Conservation (phyloP, 768 basidiomycete species). For the Termitomyces sp. region DNA sequence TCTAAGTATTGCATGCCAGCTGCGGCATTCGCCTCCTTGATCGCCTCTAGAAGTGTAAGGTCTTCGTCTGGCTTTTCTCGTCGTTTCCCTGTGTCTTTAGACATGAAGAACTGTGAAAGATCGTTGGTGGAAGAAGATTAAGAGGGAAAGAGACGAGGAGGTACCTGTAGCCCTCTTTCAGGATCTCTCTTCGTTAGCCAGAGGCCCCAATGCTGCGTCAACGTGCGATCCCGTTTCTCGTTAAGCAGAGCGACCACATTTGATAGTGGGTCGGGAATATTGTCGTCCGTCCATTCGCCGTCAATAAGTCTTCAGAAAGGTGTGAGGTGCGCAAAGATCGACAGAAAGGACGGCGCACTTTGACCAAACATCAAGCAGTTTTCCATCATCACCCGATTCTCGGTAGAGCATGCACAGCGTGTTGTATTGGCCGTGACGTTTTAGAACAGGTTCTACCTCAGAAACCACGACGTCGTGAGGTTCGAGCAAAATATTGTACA, state of each 20-base stretch:
- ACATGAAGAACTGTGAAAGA: slow-evolving; percentile 52
- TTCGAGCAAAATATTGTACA: slow-evolving; percentile 51
- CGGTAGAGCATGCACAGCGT: slow-evolving; percentile 59
- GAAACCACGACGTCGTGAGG: slow-evolving; percentile 49
- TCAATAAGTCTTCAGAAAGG: slow-evolving; percentile 50
- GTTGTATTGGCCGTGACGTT: slow-evolving; percentile 46
- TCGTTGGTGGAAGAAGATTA: not conserved
- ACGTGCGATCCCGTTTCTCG: slow-evolving; percentile 49
- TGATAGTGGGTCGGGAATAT: slow-evolving; percentile 56
- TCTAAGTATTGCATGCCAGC: slow-evolving; percentile 76
- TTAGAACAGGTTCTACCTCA: slow-evolving; percentile 60
- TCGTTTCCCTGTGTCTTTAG: slow-evolving; percentile 49
- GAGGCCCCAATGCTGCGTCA: slow-evolving; percentile 71
- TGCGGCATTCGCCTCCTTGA: slow-evolving; percentile 47
- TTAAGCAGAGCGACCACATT: slow-evolving; percentile 54
- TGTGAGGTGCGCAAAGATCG: not conserved
- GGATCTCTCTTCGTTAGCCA: slow-evolving; percentile 74
- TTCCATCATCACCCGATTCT: slow-evolving; percentile 49
- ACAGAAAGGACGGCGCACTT: slow-evolving; percentile 41
- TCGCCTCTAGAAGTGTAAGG: slow-evolving; percentile 45
- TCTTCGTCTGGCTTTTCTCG: slow-evolving; percentile 61
- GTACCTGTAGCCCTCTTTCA: slow-evolving; percentile 67
- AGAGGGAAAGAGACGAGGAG: slow-evolving; percentile 3
- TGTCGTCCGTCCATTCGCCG: slow-evolving; percentile 56
- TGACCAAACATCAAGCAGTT: slow-evolving; percentile 62